phyloP scores from a whole-genome alignment of 441 rosid species.

The Jatropha podagrica region DNA sequence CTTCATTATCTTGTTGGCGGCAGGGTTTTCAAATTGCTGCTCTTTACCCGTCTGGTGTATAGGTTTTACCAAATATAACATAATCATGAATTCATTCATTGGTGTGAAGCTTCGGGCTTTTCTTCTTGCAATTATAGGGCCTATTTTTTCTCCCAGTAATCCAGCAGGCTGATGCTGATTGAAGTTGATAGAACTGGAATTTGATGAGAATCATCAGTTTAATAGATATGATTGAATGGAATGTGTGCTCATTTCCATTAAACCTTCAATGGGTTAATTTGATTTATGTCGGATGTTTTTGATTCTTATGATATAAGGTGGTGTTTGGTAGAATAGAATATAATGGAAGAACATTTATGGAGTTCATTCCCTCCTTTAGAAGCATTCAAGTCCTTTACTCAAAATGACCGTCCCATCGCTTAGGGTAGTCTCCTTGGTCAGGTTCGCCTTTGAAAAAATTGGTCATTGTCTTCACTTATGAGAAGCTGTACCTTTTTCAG shows the following conservation, averaged over 20 bases:
- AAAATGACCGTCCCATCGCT: no score
- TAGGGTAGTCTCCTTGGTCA: no score
- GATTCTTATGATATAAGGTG: neutral
- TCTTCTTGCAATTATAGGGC: slow-evolving; percentile 18
- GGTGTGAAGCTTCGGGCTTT: slow-evolving; percentile 24
- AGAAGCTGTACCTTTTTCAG: no score
- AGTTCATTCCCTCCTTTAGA: no score
- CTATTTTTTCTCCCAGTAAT: neutral
- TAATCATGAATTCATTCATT: slow-evolving; percentile 32
- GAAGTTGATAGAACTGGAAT: slow-evolving; percentile 19
- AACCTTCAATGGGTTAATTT: neutral
- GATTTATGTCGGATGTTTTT: neutral
- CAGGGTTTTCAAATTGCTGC: slow-evolving; percentile 9
- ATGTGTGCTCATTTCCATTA: slow-evolving; percentile 2
- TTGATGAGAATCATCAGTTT: slow-evolving; percentile 16
- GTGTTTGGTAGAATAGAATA: no score
- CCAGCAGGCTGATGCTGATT: slow-evolving; percentile 9
- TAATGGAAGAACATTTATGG: no score
- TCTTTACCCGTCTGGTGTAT: slow-evolving; percentile 29
- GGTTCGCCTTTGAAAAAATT: no score
- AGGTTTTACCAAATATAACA: slow-evolving; percentile 27
- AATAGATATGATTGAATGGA: slow-evolving; percentile 16
- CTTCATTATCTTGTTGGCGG: neutral
- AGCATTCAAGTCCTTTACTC: no score
- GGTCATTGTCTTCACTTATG: no score